Evolutionary conservation across 2,329 filamentous ascomycete species (phyloP).

Genomic region (Epichloe scottii): DNA sequence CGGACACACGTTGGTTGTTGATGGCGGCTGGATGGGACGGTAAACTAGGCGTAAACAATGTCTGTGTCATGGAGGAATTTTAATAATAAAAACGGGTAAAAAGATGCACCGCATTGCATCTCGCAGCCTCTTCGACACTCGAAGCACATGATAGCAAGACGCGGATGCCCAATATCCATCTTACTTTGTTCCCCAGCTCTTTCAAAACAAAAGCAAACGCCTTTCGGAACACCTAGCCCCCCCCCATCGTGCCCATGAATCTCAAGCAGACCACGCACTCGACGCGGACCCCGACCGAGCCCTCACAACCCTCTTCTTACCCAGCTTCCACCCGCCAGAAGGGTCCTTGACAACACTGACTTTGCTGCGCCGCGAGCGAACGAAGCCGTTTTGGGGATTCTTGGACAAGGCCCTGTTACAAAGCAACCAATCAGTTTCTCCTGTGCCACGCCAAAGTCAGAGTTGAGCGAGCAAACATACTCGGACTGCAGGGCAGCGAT

Average conservation of each 20-base stretch:
- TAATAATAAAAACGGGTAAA: background rate
- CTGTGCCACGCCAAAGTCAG: background rate
- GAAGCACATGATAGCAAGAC: too few relatives aligned
- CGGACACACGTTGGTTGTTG: conserved; percentile 71
- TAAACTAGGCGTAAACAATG: conserved; percentile 19
- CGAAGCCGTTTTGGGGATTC: conserved; percentile 8
- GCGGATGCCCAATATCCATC: too few relatives aligned
- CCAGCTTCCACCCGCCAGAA: conserved; percentile 10
- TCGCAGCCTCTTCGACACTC: too few relatives aligned
- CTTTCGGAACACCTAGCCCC: background rate
- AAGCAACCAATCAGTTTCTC: background rate
- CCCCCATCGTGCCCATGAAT: too few relatives aligned
- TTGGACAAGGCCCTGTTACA: conserved; percentile 3
- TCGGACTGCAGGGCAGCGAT: conserved; percentile 34
- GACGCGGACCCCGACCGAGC: conserved; percentile 9
- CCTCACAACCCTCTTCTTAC: conserved; percentile 13
- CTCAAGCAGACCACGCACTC: background rate
- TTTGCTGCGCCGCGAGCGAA: conserved; percentile 12
- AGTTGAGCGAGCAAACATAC: conserved; percentile 20
- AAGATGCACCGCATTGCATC: background rate
- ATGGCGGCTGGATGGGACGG: conserved; percentile 88
- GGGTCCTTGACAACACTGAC: conserved; percentile 12
- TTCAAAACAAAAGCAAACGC: background rate
- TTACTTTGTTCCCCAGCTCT: background rate
- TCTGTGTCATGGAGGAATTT: too few relatives aligned